Evolutionary conservation across 805 yeast genomes (phyloP), one percentile per base, ranked within the genome.

Genomic region (Saturnispora diversa): DNA sequence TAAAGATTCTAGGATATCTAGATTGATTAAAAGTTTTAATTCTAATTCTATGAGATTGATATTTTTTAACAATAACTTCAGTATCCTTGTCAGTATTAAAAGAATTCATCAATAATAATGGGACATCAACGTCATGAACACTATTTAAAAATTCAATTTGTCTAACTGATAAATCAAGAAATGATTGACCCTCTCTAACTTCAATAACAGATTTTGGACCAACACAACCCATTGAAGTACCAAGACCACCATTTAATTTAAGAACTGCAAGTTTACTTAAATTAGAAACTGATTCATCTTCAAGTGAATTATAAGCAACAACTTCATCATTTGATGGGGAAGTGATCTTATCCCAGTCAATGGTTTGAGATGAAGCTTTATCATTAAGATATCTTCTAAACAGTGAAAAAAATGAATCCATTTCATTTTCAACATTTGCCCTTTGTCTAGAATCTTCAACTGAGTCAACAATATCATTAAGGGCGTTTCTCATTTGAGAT

Each of bases 181-280:
- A 92, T 31, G 97, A 84, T 74, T 92, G 94, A 46, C 97, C 97
- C 55, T 92, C 98, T 65, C 98, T 84, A 36, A 92, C 98, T 69
- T 92, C 98, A 60, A 92, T 92, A 50, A 92, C 94, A 21, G 95
- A 84, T 66, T 88, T 88, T 49, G 98, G 98, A 44, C 98, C 98
- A 47, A 92, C 97, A 69, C 98, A 92, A 44, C 98, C 98, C 98
- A 92, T 92, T 8, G 97, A 90, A 16, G 98, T 92, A 59, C 98
- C 98, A 53, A 92, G 73, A 31, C 98, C 98, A 71, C 98, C 98
- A 61, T 92, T 92, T 62, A 92, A 75, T 69, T 92, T 92, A 64
- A 92, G 73, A 31, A 92, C 98, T 7, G 97, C 97, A 60, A 92
- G 74, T 64, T 88, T 88, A 52, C 77, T 65, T 55, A 92, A 71